Conservation (phyloP, 2,329 filamentous ascomycete species). For the Fusarium tjaetaba region DNA sequence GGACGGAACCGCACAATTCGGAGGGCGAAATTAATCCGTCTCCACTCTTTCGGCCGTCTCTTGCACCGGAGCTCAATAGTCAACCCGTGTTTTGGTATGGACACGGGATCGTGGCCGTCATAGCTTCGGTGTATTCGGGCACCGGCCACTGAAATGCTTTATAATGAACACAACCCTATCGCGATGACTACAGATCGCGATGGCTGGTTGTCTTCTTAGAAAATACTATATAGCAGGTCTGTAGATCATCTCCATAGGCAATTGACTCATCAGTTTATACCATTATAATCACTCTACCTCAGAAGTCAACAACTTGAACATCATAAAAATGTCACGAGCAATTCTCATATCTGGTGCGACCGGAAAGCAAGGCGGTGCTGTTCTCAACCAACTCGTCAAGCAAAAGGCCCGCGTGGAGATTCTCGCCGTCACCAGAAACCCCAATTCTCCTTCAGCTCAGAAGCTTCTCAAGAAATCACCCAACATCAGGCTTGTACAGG, state of each 20-base stretch:
- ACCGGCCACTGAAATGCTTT: background rate
- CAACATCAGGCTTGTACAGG: conserved; percentile 65
- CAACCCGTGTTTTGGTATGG: background rate
- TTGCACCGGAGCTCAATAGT: background rate
- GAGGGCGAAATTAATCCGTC: conserved; percentile 19
- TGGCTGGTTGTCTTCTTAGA: fast-evolving
- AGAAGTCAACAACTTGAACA: background rate
- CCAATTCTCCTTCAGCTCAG: conserved; percentile 60
- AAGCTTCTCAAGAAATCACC: conserved; percentile 56
- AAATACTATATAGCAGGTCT: background rate
- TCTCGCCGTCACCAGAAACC: conserved; percentile 69
- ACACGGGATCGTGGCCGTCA: background rate
- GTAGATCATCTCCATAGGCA: background rate
- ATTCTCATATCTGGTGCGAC: conserved; percentile 51
- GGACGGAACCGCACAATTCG: conserved; percentile 13
- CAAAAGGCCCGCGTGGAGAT: conserved; percentile 57
- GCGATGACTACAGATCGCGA: background rate
- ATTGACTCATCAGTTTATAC: background rate
- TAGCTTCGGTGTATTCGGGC: conserved; percentile 1
- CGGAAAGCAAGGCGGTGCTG: conserved; percentile 51
- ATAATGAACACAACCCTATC: background rate
- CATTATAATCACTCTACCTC: background rate
- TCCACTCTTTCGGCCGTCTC: conserved; percentile 9
- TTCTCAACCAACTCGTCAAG: conserved; percentile 46
- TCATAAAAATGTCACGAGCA: conserved; percentile 28